A percentile compares a stretch with the other conserved stretches of the same genome.
Evolutionary conservation across 768 basidiomycete species (phyloP).

Genomic region (Lyophyllum atratum): DNA sequence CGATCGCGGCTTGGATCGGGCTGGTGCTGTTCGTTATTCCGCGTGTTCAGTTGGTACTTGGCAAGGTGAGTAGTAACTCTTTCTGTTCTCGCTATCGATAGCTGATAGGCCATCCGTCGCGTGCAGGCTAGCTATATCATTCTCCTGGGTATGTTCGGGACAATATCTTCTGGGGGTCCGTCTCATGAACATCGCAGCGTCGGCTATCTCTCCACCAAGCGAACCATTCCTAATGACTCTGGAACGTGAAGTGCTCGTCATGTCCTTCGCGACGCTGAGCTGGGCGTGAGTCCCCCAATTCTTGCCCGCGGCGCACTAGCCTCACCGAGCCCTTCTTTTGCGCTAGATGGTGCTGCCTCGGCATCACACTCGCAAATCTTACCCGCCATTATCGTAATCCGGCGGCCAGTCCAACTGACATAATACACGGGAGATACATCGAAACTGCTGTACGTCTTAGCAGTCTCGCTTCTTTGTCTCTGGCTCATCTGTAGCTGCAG

Average conservation of each 20-base stretch:
- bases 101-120: background rate
- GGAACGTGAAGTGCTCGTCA: slow-evolving; percentile 61
- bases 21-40: slow-evolving; percentile 62
- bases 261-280: slow-evolving; percentile 45
- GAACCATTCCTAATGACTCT: slow-evolving; percentile 71
- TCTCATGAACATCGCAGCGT: slow-evolving; percentile 37
- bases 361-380: slow-evolving; percentile 60
- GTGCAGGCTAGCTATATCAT: slow-evolving; percentile 66
- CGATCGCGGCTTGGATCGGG: slow-evolving; percentile 62
- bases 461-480: background rate
- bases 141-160: slow-evolving; percentile 47
- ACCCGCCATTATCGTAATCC: slow-evolving; percentile 47
- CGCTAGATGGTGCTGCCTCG: slow-evolving; percentile 66
- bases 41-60: slow-evolving; percentile 46
- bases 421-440: slow-evolving; percentile 55
- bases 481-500: slow-evolving; percentile 22
- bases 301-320: background rate
- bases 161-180: background rate
- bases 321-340: background rate
- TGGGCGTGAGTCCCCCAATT: slow-evolving; percentile 58
- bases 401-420: slow-evolving; percentile 35
- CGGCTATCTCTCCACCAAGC: slow-evolving; percentile 65
- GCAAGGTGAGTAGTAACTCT: slow-evolving; percentile 48
- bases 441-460: slow-evolving; percentile 42
- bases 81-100: background rate